These are phyloP conservation scores for Aaosphaeria arxii DNA, from an alignment of 2,329 filamentous ascomycete species.

Conservation along the genomic window DNA sequence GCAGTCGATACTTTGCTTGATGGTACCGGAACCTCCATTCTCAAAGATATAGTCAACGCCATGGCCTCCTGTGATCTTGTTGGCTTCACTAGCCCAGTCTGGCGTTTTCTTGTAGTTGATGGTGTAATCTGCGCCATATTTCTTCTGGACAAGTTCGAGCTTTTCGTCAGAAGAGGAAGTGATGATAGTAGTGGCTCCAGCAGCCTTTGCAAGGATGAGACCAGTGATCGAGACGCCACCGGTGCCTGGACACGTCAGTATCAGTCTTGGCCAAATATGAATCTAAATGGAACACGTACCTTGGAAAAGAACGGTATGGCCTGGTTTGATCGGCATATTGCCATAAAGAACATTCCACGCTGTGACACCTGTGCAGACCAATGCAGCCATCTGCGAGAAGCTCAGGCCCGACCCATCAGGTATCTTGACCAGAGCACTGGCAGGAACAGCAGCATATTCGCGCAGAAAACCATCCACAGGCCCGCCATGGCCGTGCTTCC, in stretches of 20 bases:
- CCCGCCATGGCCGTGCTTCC: conserved; percentile 59
- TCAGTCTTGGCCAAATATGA: too few relatives aligned
- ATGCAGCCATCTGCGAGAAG: conserved; percentile 55
- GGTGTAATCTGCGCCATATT: conserved; percentile 56
- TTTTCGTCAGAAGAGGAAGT: conserved; percentile 59
- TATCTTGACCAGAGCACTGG: conserved; percentile 53
- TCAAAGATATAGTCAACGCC: conserved; percentile 52
- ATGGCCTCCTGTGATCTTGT: conserved; percentile 41
- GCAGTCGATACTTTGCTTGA: conserved; percentile 45
- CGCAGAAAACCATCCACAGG: conserved; percentile 58
- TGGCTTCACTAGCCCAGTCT: conserved; percentile 60
- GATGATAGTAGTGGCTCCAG: conserved; percentile 51
- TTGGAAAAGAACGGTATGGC: conserved; percentile 39
- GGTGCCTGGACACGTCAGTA: conserved; percentile 12
- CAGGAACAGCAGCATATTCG: conserved; percentile 59
- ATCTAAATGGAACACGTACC: conserved; percentile 12
- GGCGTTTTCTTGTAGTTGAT: conserved; percentile 60
- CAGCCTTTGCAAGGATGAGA: conserved; percentile 40
- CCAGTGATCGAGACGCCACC: conserved; percentile 43
- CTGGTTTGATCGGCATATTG: not conserved
- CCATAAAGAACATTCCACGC: too few relatives aligned
- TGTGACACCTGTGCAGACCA: conserved; percentile 49
- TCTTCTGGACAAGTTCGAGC: conserved; percentile 46
- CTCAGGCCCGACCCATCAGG: conserved; percentile 49
- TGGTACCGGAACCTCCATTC: conserved; percentile 49